These are phyloP conservation scores for Tricholomella constricta DNA, from an alignment of 768 basidiomycete species.

Conservation along the genomic window DNA sequence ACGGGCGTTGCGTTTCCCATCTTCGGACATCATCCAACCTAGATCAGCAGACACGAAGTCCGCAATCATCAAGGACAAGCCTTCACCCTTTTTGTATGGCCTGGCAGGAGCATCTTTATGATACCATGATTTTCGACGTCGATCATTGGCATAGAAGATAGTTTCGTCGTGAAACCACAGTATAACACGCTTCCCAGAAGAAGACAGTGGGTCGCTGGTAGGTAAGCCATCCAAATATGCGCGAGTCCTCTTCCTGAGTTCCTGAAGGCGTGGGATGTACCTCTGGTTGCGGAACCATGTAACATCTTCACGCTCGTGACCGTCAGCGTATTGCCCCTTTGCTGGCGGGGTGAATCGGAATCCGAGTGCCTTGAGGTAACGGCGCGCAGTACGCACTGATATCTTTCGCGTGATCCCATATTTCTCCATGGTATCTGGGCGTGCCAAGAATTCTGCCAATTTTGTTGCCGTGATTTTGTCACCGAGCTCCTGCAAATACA, in stretches of 20 bases:
- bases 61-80: conserved; percentile 33
- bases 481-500: conserved; percentile 26
- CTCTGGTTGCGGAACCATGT: too few relatives aligned
- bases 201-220: not conserved
- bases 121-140: conserved; percentile 17
- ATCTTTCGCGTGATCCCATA: conserved; percentile 4
- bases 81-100: conserved; percentile 32
- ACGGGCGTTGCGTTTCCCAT: not conserved
- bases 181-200: not conserved
- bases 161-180: conserved; percentile 26
- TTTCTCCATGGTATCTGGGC: not conserved
- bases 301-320: not conserved
- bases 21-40: too few relatives aligned
- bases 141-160: conserved; percentile 26
- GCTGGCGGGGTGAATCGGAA: not conserved
- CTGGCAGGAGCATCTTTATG: conserved; percentile 10
- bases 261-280: too few relatives aligned
- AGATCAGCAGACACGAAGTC: conserved; percentile 36
- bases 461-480: conserved; percentile 25
- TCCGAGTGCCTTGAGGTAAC: not conserved
- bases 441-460: conserved; percentile 22
- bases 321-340: conserved; percentile 5
- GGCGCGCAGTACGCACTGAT: not conserved
- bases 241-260: too few relatives aligned
- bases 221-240: too few relatives aligned